Percentiles rank a stretch among this genome's conserved stretches.
These are phyloP conservation scores for Syzygium grande DNA, from an alignment of 345 rosid species.

Conservation along the genomic window DNA sequence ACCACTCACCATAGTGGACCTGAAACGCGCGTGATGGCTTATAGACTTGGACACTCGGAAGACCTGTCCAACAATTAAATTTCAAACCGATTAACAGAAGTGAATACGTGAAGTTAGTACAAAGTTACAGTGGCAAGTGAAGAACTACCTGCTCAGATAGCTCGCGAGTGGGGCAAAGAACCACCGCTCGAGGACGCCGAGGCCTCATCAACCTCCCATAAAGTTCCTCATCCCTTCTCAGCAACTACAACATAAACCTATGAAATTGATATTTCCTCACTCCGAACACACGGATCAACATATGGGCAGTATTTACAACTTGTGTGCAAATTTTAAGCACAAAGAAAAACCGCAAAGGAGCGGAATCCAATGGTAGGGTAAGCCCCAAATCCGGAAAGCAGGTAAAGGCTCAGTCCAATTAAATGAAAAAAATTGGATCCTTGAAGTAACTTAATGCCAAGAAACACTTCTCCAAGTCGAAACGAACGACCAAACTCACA, in stretches of 20 bases:
- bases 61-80: constrained; percentile 35
- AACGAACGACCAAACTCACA: neutral
- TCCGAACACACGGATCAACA: neutral
- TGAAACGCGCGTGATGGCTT: constrained; percentile 87
- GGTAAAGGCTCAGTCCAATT: neutral
- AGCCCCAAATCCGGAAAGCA: neutral
- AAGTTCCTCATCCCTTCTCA: constrained; percentile 71
- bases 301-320: neutral
- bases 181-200: constrained; percentile 86
- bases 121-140: neutral
- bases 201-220: constrained; percentile 69
- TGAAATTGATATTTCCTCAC: neutral
- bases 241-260: constrained; percentile 32
- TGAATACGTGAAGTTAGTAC: neutral
- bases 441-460: neutral
- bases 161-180: constrained; percentile 92
- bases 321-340: neutral
- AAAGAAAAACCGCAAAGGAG: neutral
- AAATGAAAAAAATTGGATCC: neutral
- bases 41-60: constrained; percentile 86
- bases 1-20: constrained; percentile 88
- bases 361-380: neutral
- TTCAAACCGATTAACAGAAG: neutral
- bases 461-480: neutral
- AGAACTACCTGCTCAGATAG: constrained; percentile 80